Evolutionary conservation across 2,329 filamentous ascomycete species (phyloP), one percentile per base, ranked within the genome.

Genomic region (Scedosporium boydii): DNA sequence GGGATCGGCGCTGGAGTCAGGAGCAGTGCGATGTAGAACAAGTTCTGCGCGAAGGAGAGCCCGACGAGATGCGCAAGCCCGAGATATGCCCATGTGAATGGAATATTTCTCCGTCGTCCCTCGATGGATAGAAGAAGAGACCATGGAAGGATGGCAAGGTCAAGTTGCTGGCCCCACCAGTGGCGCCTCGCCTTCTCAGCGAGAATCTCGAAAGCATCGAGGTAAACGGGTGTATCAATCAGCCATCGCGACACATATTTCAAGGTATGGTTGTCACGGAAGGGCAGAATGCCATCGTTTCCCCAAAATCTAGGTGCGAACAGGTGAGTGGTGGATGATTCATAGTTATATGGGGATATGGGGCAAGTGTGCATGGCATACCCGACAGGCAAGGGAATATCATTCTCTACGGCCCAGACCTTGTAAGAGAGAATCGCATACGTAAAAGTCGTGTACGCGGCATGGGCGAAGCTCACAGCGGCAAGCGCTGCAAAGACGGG

Each of bases 101-200:
- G 78, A 10, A 88, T 80, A 18, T 79, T 80, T 62, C 84, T 80
- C 65, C 83, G 76, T 55, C 79, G 78, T 67, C 85, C 85, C 71
- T 87, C 82, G 46, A 85, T 76, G 2, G 83, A 81, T 34, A 87
- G 74, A 64, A 86, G 80, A 55, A 83, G 72, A 61, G 80, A 82
- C 77, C 81, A 86, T 1, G 82, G 77, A 34, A 82, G 73, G 12
- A 80, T 75, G 29, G 78, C 80, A 12, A 83, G 73, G 63, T 85
- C 82, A 53, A 83, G 75, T 72, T 88, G 85, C 64, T 83, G 82
- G 6, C 80, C 83, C 81, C 85, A 87, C 79, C 84, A 84, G 68
- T 85, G 81, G 16, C 83, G 79, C 58, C 81, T 78, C 3, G 79
- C 75, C 59, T 78, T 81, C 67, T 82, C 80, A 6, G 81, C 76